Base-by-base conservation (phyloP, 345 rosid species). In the Crucihimalaya himalaica region DNA sequence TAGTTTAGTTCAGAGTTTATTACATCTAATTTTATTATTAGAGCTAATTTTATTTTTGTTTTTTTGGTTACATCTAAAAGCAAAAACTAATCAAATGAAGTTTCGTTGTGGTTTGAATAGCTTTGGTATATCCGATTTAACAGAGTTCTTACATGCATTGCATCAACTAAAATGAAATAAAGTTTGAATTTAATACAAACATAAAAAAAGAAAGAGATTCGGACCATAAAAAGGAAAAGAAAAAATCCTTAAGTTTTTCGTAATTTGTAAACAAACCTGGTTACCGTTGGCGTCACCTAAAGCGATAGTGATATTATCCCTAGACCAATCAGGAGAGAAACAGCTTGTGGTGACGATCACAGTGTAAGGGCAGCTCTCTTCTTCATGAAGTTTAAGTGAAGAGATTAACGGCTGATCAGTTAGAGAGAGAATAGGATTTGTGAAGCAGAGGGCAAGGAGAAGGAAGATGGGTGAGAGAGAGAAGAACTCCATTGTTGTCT, bases 351-450 rank as follows among this genome's bases (percentile, higher is more conserved):
- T 73, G 23, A 65, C 58, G 56, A 73, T 66, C 51, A 74, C 28
- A 23, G 77, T 64, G 71, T 73, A 73, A 46, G 77, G 78, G 51
- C 78, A 73, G n/a, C 37, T 73, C 47, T 65, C 59, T 55, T 65
- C 59, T 46, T 66, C 43, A 46, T 2, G 58, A 47, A 73, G 16
- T 10, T 66, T 21, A 32, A 56, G 66, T 57, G 78, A 35, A 10
- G 71, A 73, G 58, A 56, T 34, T 3, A 73, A 27, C 8, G 51
- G 40, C 31, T 45, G 51, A 46, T 34, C 50, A 18, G 58, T 4
- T 20, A 74, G 18, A 7, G 72, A 35, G n/a, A 16, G 13, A 12
- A 34, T 25, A 52, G 72, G 66, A 37, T 40, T 47, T 2, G 58
- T 5, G 15, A 73, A 45, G 47, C 66, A 64, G 48, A 57, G 51